Percentiles rank a stretch among this genome's conserved stretches.
phyloP scores from a whole-genome alignment of 805 yeast species.

The Candida broadrunensis region DNA sequence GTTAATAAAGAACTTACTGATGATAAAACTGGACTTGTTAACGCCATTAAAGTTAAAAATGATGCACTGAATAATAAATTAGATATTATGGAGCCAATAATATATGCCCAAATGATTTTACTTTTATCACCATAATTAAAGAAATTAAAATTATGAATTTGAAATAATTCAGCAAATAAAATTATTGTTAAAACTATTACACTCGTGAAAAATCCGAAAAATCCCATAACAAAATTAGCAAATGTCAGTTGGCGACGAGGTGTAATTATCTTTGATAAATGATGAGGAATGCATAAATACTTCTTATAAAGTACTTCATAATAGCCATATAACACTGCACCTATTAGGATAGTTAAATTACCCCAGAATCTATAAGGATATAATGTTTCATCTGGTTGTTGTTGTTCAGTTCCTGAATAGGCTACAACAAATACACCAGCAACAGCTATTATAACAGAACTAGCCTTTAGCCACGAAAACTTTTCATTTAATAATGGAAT shows the following conservation, averaged over 20 bases:
- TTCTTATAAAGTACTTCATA: conserved; percentile 83
- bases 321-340: conserved; percentile 76
- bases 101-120: conserved; percentile 40
- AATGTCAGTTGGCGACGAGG: conserved; percentile 73
- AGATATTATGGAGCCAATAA: conserved; percentile 53
- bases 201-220: conserved; percentile 60
- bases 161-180: conserved; percentile 45
- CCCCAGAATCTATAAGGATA: conserved; percentile 68
- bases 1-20: conserved; percentile 69
- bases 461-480: conserved; percentile 59
- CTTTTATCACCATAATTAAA: conserved; percentile 43
- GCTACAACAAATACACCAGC: conserved; percentile 78
- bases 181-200: conserved; percentile 47
- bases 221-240: conserved; percentile 71
- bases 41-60: conserved; percentile 74
- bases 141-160: conserved; percentile 56
- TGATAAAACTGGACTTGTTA: conserved; percentile 82
- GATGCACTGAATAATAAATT: conserved; percentile 69
- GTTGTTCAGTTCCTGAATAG: conserved; percentile 45
- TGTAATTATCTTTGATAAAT: conserved; percentile 38
- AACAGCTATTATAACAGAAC: conserved; percentile 69
- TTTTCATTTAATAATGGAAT: conserved; percentile 68
- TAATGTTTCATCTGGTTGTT: conserved; percentile 15
- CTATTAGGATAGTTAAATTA: conserved; percentile 64
- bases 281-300: conserved; percentile 68